Base-by-base conservation (phyloP, 345 rosid species). In the Iberis pinnata region DNA sequence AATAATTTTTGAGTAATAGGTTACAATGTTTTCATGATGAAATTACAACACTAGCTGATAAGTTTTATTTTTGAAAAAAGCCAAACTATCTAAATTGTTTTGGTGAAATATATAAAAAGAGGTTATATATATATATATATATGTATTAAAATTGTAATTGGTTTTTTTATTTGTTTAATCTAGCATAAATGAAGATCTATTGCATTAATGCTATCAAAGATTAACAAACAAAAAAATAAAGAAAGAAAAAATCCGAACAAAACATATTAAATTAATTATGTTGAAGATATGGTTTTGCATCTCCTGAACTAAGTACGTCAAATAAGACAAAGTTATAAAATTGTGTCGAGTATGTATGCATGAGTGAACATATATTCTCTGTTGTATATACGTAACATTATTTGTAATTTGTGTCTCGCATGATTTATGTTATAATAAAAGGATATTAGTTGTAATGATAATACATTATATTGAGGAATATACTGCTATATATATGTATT, bases 361-460 rank as follows among this genome's bases (percentile, higher is more conserved):
- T 40, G 56, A 48, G 39, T 46, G 32, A 9, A 13, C 49, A 8
- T 40, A 9, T 15, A 43, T 13, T 31, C 6, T 45, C 12, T 35
- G 52, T 25, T 58, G 32, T 19, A 29, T 43, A 20, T 36, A 63
- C 54, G 51, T 61, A 43, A 61, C 50, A 41, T 42, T 43, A 52
- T 19, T 26, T 62, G 15, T 53, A 26, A 32, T 43, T 54, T 47
- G 56, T 42, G 51, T 65, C 33, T 65, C 46, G 39, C 63, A 64
- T 64, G 61, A 46, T 29, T 4, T 55, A 15, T 24, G 33, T 9
- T 9, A 33, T 49, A 36, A 49, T 62, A 44, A 2, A 56, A 32
- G 45, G 24, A 33, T 64, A 50, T 58, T 50, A 58, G 47, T 58
- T 57, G 48, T 50, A 43, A 56, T 49, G 25, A 36, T 42, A 49